Evolutionary conservation across 2,329 filamentous ascomycete genomes (phyloP), one percentile per base, ranked within the genome.

Genomic region (Macroventuria anomochaeta): DNA sequence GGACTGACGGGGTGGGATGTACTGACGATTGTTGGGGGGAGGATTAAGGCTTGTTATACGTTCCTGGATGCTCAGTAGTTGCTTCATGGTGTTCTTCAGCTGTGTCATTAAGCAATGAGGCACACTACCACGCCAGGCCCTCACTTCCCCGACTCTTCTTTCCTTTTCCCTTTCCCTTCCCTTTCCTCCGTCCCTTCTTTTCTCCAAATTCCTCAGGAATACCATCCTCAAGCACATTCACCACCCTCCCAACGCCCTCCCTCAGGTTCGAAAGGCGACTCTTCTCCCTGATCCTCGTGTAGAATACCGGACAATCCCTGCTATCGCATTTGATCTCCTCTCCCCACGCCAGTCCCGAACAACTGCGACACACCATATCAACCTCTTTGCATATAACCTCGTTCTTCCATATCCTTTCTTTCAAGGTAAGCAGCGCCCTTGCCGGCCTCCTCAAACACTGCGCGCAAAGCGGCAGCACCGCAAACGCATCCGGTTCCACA

Each of bases 241-340:
- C 51, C n/a, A 72, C 68, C 7, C 53, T 53, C 8, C 62, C 67
- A 1, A 68, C 51, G 3, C 62, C 63, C 6, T 65, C 65, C 40
- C 40, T 68, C 44, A 71, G n/a, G 1, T 52, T 61, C 7, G 33
- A 47, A 37, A 73, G 34, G 36, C 48, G 65, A 12, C 67, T 59
- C n/a, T 52, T 55, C 43, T 90, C 86, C 72, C 86, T 88, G 46
- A 85, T 82, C 12, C 91, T 77, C 26, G 87, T 87, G 75, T 96
- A 97, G 64, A 96, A 97, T 0, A 96, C 91, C 0, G 93, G 89
- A 70, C 95, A 99, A 75, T 96, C 93, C 71, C 90, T 86, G 72
- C 90, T 96, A 69, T 96, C 91, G 70, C 95, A 99, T 33, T 76
- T 81, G n/a, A 97, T 87, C 28, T 89, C 85, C 31, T 97, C 93